phyloP scores from a whole-genome alignment of 2,329 filamentous ascomycete genomes.

The Raffaelea albimanens region DNA sequence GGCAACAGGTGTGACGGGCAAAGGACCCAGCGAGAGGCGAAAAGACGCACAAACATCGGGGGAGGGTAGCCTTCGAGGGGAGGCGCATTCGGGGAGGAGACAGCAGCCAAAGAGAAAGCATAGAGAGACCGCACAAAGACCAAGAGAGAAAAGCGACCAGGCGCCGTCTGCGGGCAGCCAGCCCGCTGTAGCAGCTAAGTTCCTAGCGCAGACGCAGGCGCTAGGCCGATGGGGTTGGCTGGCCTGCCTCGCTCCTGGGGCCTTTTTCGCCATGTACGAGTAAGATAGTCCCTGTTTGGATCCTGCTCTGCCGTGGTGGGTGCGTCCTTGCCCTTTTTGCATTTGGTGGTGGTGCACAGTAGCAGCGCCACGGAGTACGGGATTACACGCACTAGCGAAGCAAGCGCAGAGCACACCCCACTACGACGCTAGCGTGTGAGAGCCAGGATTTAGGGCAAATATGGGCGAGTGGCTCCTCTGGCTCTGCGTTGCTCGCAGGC shows the following conservation, averaged over 20 bases:
- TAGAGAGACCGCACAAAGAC: not conserved
- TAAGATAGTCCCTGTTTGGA: too few relatives aligned
- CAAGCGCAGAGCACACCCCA: not conserved
- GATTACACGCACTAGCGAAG: not conserved
- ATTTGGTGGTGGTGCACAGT: not conserved
- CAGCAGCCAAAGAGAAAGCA: not conserved
- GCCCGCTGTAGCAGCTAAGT: constrained; percentile 6
- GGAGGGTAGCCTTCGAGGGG: not conserved
- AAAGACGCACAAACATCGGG: not conserved
- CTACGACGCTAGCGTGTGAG: constrained; percentile 4
- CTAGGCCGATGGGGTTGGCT: not conserved
- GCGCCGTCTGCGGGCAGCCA: not conserved
- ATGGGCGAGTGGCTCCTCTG: not conserved
- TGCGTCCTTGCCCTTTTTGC: too few relatives aligned
- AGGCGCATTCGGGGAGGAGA: not conserved
- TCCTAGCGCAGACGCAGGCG: constrained; percentile 3
- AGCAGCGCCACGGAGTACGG: not conserved
- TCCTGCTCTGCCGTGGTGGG: too few relatives aligned
- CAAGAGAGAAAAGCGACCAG: not conserved
- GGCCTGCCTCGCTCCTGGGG: too few relatives aligned
- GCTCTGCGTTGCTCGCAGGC: too few relatives aligned
- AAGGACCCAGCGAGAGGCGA: not conserved
- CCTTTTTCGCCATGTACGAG: too few relatives aligned
- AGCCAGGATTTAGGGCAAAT: constrained; percentile 2
- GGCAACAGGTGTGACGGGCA: too few relatives aligned